A percentile compares a stretch with the other conserved stretches of the same genome.
These are phyloP conservation scores for Aaosphaeria arxii DNA, from an alignment of 2,329 filamentous ascomycete species.

Conservation along the genomic window DNA sequence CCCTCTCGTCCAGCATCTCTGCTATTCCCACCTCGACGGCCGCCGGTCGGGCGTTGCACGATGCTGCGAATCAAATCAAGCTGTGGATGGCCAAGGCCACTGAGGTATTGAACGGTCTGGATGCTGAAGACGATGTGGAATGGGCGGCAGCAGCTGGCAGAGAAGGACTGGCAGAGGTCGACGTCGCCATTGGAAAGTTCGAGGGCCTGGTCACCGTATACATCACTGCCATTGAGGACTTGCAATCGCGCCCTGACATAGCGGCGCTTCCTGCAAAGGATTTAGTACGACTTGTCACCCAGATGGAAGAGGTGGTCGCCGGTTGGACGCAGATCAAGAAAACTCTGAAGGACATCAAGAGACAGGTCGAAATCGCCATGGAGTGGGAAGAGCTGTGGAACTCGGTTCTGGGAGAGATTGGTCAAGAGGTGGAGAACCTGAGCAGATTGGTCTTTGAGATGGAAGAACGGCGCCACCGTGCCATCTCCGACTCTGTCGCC, in stretches of 20 bases:
- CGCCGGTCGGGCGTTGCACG: constrained; percentile 79
- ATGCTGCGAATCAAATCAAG: constrained; percentile 86
- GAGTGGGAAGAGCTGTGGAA: constrained; percentile 99
- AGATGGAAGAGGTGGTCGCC: constrained; percentile 83
- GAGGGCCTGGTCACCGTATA: constrained; percentile 90
- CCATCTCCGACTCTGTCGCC: constrained; percentile 56
- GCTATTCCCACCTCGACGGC: constrained; percentile 80
- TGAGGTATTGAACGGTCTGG: constrained; percentile 82
- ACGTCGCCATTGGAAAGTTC: constrained; percentile 74
- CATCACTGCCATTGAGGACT: constrained; percentile 86
- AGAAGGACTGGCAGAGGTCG: constrained; percentile 69
- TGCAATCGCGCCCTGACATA: constrained; percentile 79
- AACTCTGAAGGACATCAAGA: constrained; percentile 75
- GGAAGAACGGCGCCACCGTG: constrained; percentile 90
- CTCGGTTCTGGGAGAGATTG: constrained; percentile 87
- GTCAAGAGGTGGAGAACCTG: constrained; percentile 79
- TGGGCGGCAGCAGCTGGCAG: constrained; percentile 89
- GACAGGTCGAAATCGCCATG: constrained; percentile 94
- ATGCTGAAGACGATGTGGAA: constrained; percentile 95
- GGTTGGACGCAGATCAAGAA: constrained; percentile 83
- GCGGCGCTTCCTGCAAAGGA: constrained; percentile 66
- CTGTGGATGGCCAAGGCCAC: constrained; percentile 92
- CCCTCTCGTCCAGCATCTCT: constrained; percentile 77
- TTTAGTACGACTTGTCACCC: constrained; percentile 70
- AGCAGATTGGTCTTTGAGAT: constrained; percentile 88